Percentiles rank a stretch among this genome's conserved stretches.
Evolutionary conservation across 495 filamentous ascomycete species (phyloP).

Genomic region (Daldinia vernicosa): DNA sequence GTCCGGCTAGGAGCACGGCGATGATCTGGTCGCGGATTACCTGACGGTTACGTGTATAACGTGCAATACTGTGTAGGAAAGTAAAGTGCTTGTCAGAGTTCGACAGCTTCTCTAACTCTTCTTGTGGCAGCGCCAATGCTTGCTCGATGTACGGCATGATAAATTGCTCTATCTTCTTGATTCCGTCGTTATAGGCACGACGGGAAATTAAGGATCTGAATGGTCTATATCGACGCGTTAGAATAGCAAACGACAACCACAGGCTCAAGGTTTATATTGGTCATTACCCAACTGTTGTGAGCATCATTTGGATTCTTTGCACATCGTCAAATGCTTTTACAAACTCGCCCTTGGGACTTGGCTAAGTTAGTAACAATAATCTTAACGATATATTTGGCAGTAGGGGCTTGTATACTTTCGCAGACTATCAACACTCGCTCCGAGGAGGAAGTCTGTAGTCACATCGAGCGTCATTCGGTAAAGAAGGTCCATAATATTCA

Average conservation of each 20-base stretch:
- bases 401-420: slow-evolving; percentile 50
- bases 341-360: slow-evolving; percentile 58
- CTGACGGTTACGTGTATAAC: slow-evolving; percentile 54
- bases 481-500: slow-evolving; percentile 63
- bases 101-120: slow-evolving; percentile 61
- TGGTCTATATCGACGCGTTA: slow-evolving; percentile 44
- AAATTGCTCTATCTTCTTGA: slow-evolving; percentile 60
- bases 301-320: slow-evolving; percentile 58
- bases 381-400: background rate
- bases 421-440: slow-evolving; percentile 61
- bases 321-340: slow-evolving; percentile 63
- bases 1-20: slow-evolving; percentile 66
- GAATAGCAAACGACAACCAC: background rate
- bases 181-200: slow-evolving; percentile 51
- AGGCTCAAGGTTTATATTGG: slow-evolving; percentile 5
- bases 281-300: slow-evolving; percentile 54
- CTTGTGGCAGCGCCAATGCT: slow-evolving; percentile 56
- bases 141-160: slow-evolving; percentile 62
- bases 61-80: slow-evolving; percentile 60
- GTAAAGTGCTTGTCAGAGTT: slow-evolving; percentile 53
- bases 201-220: slow-evolving; percentile 55
- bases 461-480: slow-evolving; percentile 66
- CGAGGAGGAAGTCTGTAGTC: slow-evolving; percentile 67
- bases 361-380: slow-evolving; percentile 13
- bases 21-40: slow-evolving; percentile 68